phyloP scores from a whole-genome alignment of 1,139 yeast species.

The Yamadazyma jaroonii region DNA sequence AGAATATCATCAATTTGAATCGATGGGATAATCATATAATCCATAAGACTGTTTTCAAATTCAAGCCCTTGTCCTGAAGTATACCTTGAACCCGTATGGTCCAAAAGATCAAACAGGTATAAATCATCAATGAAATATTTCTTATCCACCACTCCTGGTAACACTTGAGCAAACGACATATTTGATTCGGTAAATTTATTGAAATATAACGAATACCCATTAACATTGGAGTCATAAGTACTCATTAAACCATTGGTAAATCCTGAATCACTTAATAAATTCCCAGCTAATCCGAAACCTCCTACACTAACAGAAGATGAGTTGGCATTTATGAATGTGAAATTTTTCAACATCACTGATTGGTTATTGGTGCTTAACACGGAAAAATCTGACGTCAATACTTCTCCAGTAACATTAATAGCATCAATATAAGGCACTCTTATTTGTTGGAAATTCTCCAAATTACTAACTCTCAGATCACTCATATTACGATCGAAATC shows the following conservation, averaged over 20 bases:
- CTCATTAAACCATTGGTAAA: constrained; percentile 36
- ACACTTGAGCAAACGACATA: constrained; percentile 21
- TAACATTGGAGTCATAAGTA: constrained; percentile 34
- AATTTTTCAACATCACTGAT: constrained; percentile 16
- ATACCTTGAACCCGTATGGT: constrained; percentile 26
- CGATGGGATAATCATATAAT: constrained; percentile 44
- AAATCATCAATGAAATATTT: constrained; percentile 45
- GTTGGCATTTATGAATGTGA: constrained; percentile 29
- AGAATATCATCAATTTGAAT: constrained; percentile 53
- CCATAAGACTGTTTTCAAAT: constrained; percentile 19
- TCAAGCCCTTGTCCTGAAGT: constrained; percentile 12
- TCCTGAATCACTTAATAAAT: constrained; percentile 30
- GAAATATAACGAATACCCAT: constrained; percentile 59
- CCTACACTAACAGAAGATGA: constrained; percentile 25
- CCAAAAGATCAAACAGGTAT: constrained; percentile 45
- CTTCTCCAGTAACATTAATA: constrained; percentile 26
- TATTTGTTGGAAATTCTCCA: constrained; percentile 17
- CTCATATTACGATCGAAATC: constrained; percentile 3
- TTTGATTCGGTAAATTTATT: constrained; percentile 16
- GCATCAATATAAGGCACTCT: constrained; percentile 28
- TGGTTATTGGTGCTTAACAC: constrained; percentile 16
- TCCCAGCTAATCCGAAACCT: constrained; percentile 52
- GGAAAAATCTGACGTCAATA: constrained; percentile 22
- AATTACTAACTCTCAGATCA: not conserved
- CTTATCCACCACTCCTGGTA: constrained; percentile 61